Evolutionary conservation across 192 early-diverging fungal genomes (phyloP).

Genomic region (Backusella mclennaniae): DNA sequence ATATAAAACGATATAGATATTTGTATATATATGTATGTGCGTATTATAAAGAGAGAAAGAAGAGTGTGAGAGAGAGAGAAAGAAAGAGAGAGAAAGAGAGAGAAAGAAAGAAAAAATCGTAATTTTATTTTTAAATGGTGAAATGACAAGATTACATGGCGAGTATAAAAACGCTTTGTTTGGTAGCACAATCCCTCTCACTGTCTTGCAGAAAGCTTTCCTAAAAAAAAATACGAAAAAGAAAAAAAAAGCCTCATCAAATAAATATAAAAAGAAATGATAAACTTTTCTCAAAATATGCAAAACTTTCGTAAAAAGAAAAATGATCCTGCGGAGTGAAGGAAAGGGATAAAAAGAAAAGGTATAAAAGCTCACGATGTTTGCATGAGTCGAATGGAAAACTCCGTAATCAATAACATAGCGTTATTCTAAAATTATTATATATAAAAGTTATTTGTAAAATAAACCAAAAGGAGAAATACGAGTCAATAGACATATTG

Average conservation of each 20-base stretch:
- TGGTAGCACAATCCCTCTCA: background rate
- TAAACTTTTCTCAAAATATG: background rate
- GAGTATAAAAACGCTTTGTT: background rate
- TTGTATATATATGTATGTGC: background rate
- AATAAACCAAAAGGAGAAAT: constrained; percentile 7
- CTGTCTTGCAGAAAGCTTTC: background rate
- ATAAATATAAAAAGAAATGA: background rate
- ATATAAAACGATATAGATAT: background rate
- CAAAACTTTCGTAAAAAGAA: background rate
- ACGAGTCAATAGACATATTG: constrained; percentile 9
- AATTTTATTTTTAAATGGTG: constrained; percentile 11
- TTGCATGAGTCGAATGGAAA: background rate
- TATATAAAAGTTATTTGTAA: background rate
- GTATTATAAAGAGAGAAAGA: background rate
- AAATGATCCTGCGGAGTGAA: background rate
- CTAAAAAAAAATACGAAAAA: background rate
- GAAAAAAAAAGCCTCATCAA: background rate
- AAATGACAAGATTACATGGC: background rate
- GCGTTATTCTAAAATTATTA: background rate
- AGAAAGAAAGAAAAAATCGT: background rate
- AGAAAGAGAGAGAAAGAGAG: background rate
- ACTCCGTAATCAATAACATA: background rate
- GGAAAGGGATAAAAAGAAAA: background rate
- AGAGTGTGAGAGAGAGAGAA: background rate
- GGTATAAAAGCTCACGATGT: background rate